A percentile compares a stretch with the other conserved stretches of the same genome.
Conservation (phyloP, 371 early-diverging fungal species). For the Mucor plumbeus region DNA sequence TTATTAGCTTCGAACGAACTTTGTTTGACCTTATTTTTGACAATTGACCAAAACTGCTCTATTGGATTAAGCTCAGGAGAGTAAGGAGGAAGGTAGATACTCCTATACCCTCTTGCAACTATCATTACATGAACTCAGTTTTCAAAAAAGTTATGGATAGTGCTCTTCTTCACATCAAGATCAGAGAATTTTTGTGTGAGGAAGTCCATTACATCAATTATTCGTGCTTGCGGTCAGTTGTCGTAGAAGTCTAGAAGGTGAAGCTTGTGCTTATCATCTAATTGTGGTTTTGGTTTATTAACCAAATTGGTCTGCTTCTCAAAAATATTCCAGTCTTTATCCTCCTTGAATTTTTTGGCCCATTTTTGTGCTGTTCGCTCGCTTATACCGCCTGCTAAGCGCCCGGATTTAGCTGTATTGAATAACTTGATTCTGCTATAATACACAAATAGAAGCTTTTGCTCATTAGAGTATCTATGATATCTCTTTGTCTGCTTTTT, state of each 20-base stretch:
- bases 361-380: conserved; percentile 25
- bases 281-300: conserved; percentile 19
- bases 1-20: background rate
- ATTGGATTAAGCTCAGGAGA: conserved; percentile 14
- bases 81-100: conserved; percentile 15
- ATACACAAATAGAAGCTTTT: conserved; percentile 23
- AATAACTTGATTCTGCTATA: conserved; percentile 20
- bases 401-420: conserved; percentile 16
- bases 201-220: conserved; percentile 17
- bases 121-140: no score
- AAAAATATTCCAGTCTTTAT: conserved; percentile 19
- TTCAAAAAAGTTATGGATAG: conserved; percentile 14
- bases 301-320: conserved; percentile 19
- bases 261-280: conserved; percentile 18
- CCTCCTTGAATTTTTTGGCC: conserved; percentile 23
- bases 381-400: conserved; percentile 19
- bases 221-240: conserved; percentile 16
- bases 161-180: conserved; percentile 7
- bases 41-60: conserved; percentile 13
- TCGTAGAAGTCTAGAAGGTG: conserved; percentile 19
- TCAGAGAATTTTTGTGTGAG: conserved; percentile 16
- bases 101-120: no score
- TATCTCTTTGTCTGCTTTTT: conserved; percentile 21
- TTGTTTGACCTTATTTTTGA: conserved; percentile 16
- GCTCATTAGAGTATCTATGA: conserved; percentile 16